phyloP scores from a whole-genome alignment of 768 basidiomycete species.

The Saitozyma sp. region DNA sequence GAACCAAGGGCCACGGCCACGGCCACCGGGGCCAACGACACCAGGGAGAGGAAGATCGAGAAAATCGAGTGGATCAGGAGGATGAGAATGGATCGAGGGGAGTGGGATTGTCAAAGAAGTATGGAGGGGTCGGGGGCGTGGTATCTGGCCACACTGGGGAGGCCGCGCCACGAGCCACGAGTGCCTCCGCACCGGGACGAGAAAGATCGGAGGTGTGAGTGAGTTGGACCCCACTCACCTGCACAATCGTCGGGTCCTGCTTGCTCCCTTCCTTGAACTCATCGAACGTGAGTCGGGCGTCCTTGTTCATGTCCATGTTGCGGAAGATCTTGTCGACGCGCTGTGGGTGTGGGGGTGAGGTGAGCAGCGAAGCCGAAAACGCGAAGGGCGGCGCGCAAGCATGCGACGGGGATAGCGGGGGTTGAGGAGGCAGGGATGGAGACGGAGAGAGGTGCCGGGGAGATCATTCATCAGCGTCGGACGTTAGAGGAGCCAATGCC shows the following conservation, averaged over 20 bases:
- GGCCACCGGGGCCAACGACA: too few relatives aligned
- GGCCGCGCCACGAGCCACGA: too few relatives aligned
- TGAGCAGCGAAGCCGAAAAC: conserved; percentile 15
- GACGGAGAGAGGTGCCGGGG: not conserved
- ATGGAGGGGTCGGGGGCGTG: too few relatives aligned
- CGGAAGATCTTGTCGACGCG: conserved; percentile 98
- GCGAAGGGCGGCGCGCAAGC: conserved; percentile 10
- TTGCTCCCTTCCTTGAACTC: conserved; percentile 99
- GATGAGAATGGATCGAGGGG: too few relatives aligned
- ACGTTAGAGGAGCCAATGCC: too few relatives aligned
- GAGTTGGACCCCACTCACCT: conserved; percentile 59
- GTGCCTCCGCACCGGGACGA: too few relatives aligned
- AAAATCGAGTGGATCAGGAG: too few relatives aligned
- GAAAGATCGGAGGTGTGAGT: not conserved
- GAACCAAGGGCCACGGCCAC: too few relatives aligned
- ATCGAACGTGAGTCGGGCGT: conserved; percentile 87
- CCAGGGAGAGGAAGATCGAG: too few relatives aligned
- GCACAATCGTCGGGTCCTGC: conserved; percentile 98
- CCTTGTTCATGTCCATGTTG: conserved; percentile 95
- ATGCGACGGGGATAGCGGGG: not conserved
- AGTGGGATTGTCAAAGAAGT: too few relatives aligned
- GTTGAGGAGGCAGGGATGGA: not conserved
- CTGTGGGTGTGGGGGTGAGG: conserved; percentile 54
- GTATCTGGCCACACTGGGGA: too few relatives aligned
- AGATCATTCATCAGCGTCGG: too few relatives aligned